Conservation (phyloP, 352 stramenopile species). For the Phytopythium mirpurense region DNA sequence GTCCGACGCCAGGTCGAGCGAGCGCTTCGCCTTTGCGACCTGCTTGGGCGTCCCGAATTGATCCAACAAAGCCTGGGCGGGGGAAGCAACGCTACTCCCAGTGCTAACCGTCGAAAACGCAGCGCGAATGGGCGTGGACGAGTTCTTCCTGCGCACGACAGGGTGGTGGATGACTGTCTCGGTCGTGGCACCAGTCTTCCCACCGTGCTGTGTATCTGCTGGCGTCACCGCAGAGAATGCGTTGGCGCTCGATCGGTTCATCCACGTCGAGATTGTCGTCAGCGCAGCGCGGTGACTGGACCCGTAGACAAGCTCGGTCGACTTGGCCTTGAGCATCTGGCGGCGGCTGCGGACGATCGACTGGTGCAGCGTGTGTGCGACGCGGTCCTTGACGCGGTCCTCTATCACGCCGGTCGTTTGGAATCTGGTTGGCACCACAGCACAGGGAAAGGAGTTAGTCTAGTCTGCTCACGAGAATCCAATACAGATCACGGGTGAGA, state of each 20-base stretch:
- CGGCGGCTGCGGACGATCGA: constrained; percentile 67
- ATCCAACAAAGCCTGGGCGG: background rate
- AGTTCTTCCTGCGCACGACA: constrained; percentile 51
- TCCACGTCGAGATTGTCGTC: constrained; percentile 33
- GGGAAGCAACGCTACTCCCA: background rate
- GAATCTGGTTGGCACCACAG: constrained; percentile 20
- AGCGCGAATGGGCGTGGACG: constrained; percentile 1
- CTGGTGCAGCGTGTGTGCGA: constrained; percentile 47
- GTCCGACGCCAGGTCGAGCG: background rate
- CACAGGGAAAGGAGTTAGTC: no score
- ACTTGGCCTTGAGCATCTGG: constrained; percentile 73
- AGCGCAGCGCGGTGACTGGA: constrained; percentile 8
- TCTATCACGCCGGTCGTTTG: constrained; percentile 23
- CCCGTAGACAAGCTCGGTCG: background rate
- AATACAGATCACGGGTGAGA: no score
- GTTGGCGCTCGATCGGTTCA: constrained; percentile 7
- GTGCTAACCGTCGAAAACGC: background rate
- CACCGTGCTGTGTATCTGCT: background rate
- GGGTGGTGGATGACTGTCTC: constrained; percentile 43
- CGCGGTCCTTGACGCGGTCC: constrained; percentile 18
- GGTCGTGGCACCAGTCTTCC: background rate
- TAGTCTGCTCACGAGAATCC: no score
- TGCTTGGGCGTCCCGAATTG: background rate
- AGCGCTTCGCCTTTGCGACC: background rate
- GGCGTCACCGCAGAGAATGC: background rate